These are phyloP conservation scores for Pleurotus pulmonarius DNA, from an alignment of 768 basidiomycete genomes.

Conservation along the genomic window DNA sequence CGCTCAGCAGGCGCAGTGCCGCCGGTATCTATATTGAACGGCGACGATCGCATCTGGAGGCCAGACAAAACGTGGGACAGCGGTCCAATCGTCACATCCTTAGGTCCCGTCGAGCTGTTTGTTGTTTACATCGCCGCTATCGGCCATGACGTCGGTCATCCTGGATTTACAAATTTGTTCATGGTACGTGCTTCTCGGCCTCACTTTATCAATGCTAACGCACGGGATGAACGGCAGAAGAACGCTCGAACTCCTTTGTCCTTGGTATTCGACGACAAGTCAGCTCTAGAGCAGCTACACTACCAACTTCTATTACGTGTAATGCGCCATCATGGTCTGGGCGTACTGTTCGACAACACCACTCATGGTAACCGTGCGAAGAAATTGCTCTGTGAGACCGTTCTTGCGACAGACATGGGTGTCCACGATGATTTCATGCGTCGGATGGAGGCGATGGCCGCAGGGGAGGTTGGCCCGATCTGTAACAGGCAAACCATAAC, in stretches of 20 bases:
- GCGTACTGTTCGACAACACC: conserved; percentile 59
- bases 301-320: conserved; percentile 75
- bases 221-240: conserved; percentile 50
- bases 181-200: conserved; percentile 57
- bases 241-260: conserved; percentile 90
- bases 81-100: conserved; percentile 35
- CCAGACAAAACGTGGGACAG: conserved; percentile 31
- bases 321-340: conserved; percentile 78
- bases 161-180: conserved; percentile 90
- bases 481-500: conserved; percentile 59
- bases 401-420: conserved; percentile 94
- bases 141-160: conserved; percentile 97
- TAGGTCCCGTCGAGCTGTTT: conserved; percentile 73
- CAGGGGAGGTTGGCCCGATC: conserved; percentile 28
- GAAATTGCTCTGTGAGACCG: conserved; percentile 72
- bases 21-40: conserved; percentile 61
- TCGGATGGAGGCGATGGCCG: conserved; percentile 50
- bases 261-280: conserved; percentile 83
- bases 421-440: conserved; percentile 84
- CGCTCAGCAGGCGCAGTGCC: conserved; percentile 79
- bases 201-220: conserved; percentile 6
- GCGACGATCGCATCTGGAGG: conserved; percentile 42
- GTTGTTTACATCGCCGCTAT: conserved; percentile 88
- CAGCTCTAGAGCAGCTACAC: conserved; percentile 91
- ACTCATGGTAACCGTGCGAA: conserved; percentile 48